Evolutionary conservation across 2,329 filamentous ascomycete genomes (phyloP).

Genomic region (Aureobasidium pullulans): DNA sequence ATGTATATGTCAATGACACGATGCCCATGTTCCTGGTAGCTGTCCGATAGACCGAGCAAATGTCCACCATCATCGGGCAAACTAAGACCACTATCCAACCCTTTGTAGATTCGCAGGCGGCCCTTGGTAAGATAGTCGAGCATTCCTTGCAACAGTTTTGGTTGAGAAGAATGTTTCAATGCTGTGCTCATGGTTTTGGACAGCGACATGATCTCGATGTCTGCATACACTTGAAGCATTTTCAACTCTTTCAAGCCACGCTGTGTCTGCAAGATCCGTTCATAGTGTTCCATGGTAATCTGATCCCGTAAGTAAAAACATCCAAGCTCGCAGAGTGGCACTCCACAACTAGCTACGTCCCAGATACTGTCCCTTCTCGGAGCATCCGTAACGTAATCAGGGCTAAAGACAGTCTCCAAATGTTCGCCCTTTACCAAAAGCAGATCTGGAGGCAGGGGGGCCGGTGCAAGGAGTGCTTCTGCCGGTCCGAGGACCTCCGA

Average conservation of each 20-base stretch:
- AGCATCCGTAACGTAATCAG: conserved; percentile 12
- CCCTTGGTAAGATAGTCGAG: conserved; percentile 10
- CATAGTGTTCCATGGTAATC: conserved; percentile 14
- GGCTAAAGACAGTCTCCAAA: background rate
- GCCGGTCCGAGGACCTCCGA: conserved; percentile 14
- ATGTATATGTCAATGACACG: conserved; percentile 14
- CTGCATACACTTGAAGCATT: conserved; percentile 15
- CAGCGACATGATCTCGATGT: conserved; percentile 13
- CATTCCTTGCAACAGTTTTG: conserved; percentile 13
- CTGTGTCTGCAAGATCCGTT: conserved; percentile 15
- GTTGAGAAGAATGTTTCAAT: conserved; percentile 11
- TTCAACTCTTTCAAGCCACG: conserved; percentile 13
- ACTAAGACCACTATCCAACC: conserved; percentile 15
- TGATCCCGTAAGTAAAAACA: conserved; percentile 15
- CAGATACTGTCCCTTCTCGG: conserved; percentile 12
- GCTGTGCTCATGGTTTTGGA: conserved; percentile 11
- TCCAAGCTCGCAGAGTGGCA: conserved; percentile 11
- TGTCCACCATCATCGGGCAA: conserved; percentile 16
- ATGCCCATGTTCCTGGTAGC: background rate
- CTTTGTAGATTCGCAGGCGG: conserved; percentile 14
- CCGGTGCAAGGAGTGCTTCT: conserved; percentile 5
- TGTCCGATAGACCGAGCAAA: conserved; percentile 14
- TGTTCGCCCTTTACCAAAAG: background rate
- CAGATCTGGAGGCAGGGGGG: conserved; percentile 11
- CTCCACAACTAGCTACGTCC: conserved; percentile 14